These are phyloP conservation scores for Centaurea solstitialis DNA, from an alignment of 129 eudicot genomes.

Conservation along the genomic window DNA sequence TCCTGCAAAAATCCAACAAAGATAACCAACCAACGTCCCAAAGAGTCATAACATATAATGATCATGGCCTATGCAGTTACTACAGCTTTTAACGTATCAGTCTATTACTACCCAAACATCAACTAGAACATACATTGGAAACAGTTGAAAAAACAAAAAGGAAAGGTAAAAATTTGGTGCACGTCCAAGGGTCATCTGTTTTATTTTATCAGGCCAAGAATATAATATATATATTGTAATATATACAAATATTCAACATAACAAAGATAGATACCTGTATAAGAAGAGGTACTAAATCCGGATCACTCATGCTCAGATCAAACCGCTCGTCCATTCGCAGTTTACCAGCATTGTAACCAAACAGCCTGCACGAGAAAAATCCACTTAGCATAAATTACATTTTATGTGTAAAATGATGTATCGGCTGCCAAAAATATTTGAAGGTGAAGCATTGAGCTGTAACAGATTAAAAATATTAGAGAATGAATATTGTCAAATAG, in stretches of 20 bases:
- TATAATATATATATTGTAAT: background rate
- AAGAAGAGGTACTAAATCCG: slow-evolving; percentile 92
- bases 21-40: background rate
- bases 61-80: background rate
- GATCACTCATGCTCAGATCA: slow-evolving; percentile 92
- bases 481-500: background rate
- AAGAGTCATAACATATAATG: background rate
- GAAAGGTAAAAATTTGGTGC: no score
- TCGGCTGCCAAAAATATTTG: background rate
- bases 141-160: no score
- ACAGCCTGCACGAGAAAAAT: slow-evolving; percentile 56
- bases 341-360: slow-evolving; percentile 74
- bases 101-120: background rate
- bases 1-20: slow-evolving; percentile 55
- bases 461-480: background rate
- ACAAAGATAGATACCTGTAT: slow-evolving; percentile 59
- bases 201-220: background rate
- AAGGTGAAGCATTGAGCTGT: background rate
- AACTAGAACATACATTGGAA: background rate
- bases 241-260: background rate
- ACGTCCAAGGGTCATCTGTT: no score
- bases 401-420: slow-evolving; percentile 1
- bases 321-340: slow-evolving; percentile 92
- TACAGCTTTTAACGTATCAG: background rate
- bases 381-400: background rate